phyloP scores from a whole-genome alignment of 2,329 filamentous ascomycete genomes.

The Cryphonectria parasitica region DNA sequence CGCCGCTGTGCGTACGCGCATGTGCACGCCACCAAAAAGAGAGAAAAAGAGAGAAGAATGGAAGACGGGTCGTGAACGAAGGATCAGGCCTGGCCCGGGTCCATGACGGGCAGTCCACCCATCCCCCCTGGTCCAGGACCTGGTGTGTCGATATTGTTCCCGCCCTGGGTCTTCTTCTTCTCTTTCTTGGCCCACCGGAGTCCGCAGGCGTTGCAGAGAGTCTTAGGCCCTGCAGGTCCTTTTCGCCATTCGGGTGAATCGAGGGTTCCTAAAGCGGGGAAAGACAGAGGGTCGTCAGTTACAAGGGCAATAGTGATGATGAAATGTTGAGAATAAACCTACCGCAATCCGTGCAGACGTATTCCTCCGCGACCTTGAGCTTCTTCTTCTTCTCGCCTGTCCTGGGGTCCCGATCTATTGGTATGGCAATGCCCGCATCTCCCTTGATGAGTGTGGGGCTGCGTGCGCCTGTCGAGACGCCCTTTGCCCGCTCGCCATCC shows the following conservation, averaged over 20 bases:
- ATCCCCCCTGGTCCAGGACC: constrained; percentile 14
- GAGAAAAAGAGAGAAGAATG: background rate
- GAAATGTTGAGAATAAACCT: constrained; percentile 37
- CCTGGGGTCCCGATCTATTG: constrained; percentile 74
- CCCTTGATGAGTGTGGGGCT: constrained; percentile 82
- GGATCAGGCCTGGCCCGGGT: constrained; percentile 22
- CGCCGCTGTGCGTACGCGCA: background rate
- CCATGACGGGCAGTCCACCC: constrained; percentile 19
- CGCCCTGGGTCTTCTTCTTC: constrained; percentile 61
- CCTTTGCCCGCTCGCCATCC: constrained; percentile 85
- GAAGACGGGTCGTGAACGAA: background rate
- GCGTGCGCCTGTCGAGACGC: constrained; percentile 83
- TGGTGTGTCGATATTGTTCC: constrained; percentile 26
- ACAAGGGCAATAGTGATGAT: background rate
- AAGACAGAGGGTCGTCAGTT: background rate
- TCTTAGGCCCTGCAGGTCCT: constrained; percentile 90
- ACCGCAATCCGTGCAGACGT: constrained; percentile 94
- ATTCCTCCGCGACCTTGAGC: constrained; percentile 81
- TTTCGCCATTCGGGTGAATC: constrained; percentile 97
- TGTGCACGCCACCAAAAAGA: background rate
- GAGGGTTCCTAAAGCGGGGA: constrained; percentile 62
- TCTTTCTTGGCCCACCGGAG: constrained; percentile 78
- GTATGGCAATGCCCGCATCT: constrained; percentile 84
- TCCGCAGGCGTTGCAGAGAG: constrained; percentile 93
- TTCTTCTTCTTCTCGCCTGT: constrained; percentile 85